Evolutionary conservation across 768 basidiomycete genomes (phyloP), one percentile per base, ranked within the genome.

Genomic region (Tricholoma terreum): DNA sequence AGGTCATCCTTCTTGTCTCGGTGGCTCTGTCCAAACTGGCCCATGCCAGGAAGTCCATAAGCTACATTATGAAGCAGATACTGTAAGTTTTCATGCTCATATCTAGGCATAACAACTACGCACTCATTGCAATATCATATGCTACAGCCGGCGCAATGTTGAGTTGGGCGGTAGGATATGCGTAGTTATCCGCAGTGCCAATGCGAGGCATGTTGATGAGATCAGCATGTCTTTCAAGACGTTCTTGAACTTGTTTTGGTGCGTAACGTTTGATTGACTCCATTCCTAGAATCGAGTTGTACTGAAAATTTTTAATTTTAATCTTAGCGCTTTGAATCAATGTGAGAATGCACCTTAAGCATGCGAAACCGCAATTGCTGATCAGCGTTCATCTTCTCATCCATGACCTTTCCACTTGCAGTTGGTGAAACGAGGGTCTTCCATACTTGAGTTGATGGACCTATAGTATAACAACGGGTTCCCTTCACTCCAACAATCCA

Each of bases 11-110:
- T 4, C 7, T 14, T 35, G 49, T 65, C 63, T 6, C 19, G 22
- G 33, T 65, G 61, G 11, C 36, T 54, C 3, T 35, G 10, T 5
- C 61, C 61, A 63, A 62, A 65, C 9, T 35, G 12, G 6, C 45
- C 57, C 60, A 64, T 58, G 6, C 36, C 36, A 38, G 36, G 36
- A 38, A 38, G 36, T 14, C 36, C 14, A 38, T 38, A 38, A 14
- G 11, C 36, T 42, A 33, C 31, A 33, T 33, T 33, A 10, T 42
- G 40, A 42, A 42, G 40, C 40, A 42, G 40, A 42, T 42, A 42
- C 19, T 42, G 40, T 33, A 33, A 33, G 31, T 33, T 33, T 33
- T 33, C 5, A 33, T 10, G 31, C 31, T 33, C 31, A 33, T 33
- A 33, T 33, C 31, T 33, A 33, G 31, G 31, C 31, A 33, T 33